phyloP scores from a whole-genome alignment of 1,139 yeast genomes.

The Sugiyamaella neomexicana region DNA sequence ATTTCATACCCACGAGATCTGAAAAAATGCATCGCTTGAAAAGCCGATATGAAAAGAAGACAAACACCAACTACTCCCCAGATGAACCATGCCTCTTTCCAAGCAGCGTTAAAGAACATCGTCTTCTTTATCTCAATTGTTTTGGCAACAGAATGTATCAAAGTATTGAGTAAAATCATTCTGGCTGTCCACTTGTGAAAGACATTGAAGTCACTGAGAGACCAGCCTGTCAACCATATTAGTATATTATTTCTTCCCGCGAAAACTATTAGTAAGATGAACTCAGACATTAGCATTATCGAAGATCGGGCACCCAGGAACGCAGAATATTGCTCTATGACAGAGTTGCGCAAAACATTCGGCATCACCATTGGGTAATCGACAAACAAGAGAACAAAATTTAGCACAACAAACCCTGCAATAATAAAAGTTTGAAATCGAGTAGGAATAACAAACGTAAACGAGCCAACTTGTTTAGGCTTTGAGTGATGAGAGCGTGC shows the following conservation, averaged over 20 bases:
- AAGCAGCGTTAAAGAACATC: conserved; percentile 10
- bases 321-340: conserved; percentile 38
- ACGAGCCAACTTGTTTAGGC: conserved; percentile 32
- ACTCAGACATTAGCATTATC: conserved; percentile 47
- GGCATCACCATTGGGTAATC: conserved; percentile 45
- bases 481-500: conserved; percentile 47
- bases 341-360: conserved; percentile 41
- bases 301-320: conserved; percentile 64
- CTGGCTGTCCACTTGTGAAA: conserved; percentile 65
- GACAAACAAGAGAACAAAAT: conserved; percentile 43
- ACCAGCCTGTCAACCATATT: conserved; percentile 59
- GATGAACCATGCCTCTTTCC: conserved; percentile 9
- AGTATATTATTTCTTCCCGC: conserved; percentile 66
- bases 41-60: conserved; percentile 39
- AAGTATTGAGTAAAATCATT: conserved; percentile 47
- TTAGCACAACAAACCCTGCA: conserved; percentile 47
- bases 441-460: conserved; percentile 54
- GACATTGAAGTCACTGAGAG: conserved; percentile 57
- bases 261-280: conserved; percentile 55
- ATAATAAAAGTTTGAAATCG: conserved; percentile 56
- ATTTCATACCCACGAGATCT: conserved; percentile 63
- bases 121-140: conserved; percentile 18
- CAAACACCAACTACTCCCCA: conserved; percentile 54
- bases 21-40: conserved; percentile 51
- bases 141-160: conserved; percentile 33